Evolutionary conservation across 441 rosid genomes (phyloP).

Genomic region (Populus trichocarpa): DNA sequence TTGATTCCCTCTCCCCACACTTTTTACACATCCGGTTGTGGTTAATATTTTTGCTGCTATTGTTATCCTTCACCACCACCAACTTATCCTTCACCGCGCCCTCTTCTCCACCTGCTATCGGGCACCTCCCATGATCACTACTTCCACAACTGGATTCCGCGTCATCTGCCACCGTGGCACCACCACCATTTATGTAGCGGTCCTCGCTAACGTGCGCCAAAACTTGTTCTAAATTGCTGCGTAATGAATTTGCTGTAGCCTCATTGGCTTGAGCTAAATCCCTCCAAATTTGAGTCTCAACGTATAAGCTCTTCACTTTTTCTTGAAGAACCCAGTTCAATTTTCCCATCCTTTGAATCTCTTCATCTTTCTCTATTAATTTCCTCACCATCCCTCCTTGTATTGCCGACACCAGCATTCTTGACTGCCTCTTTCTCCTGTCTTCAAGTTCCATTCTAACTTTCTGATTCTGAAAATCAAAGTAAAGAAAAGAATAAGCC

Average conservation of each 20-base stretch:
- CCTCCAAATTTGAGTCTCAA: conserved; percentile 67
- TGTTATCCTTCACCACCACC: too few species aligned
- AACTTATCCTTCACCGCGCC: conserved; percentile 16
- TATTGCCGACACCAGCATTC: conserved; percentile 39
- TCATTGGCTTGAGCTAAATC: conserved; percentile 77
- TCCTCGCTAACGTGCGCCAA: conserved; percentile 42
- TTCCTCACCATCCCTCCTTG: conserved; percentile 38
- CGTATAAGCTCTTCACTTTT: conserved; percentile 39
- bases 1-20: conserved; percentile 65
- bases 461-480: conserved; percentile 40
- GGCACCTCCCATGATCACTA: conserved; percentile 1
- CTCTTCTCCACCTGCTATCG: conserved; percentile 9
- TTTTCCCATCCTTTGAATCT: conserved; percentile 48
- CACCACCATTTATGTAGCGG: not conserved
- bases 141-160: conserved; percentile 63
- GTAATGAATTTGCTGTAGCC: conserved; percentile 59
- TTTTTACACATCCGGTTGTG: conserved; percentile 31
- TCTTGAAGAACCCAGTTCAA: conserved; percentile 67
- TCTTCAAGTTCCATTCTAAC: conserved; percentile 57
- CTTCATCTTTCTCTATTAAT: conserved; percentile 62
- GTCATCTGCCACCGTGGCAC: conserved; percentile 35
- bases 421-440: conserved; percentile 49
- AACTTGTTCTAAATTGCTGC: conserved; percentile 58
- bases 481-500: not conserved
- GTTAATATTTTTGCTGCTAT: not conserved